phyloP scores from a whole-genome alignment of 2,329 filamentous ascomycete genomes.

The Onygenales sp. region DNA sequence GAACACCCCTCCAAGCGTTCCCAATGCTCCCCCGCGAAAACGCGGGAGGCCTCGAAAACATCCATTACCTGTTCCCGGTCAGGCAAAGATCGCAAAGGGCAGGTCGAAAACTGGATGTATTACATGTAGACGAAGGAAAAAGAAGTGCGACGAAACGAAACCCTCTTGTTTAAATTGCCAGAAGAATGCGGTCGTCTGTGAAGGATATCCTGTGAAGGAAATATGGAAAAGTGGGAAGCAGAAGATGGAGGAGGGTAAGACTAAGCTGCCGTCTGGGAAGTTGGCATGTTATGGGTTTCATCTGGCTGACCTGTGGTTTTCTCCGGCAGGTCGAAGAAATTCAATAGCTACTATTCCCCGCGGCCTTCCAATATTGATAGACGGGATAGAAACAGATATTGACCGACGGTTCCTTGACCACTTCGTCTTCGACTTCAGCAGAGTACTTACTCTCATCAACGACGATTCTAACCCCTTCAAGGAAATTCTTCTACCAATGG shows the following conservation, averaged over 20 bases:
- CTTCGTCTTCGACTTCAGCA: constrained; percentile 69
- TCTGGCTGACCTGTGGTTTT: neutral
- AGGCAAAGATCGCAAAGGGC: constrained; percentile 68
- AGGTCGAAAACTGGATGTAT: constrained; percentile 50
- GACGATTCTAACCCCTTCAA: constrained; percentile 79
- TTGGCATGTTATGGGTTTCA: neutral
- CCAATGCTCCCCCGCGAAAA: constrained; percentile 39
- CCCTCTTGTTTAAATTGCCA: constrained; percentile 62
- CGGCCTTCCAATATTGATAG: constrained; percentile 54
- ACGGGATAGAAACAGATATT: constrained; percentile 69
- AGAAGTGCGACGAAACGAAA: constrained; percentile 47
- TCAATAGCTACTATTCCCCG: constrained; percentile 29
- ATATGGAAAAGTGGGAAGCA: constrained; percentile 82
- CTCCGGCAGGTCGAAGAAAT: constrained; percentile 21
- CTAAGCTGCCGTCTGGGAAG: neutral
- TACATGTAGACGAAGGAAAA: constrained; percentile 51
- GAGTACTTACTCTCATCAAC: constrained; percentile 70
- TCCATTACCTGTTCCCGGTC: constrained; percentile 51
- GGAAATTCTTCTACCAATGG: constrained; percentile 72
- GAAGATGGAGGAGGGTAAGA: constrained; percentile 54
- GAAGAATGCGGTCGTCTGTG: constrained; percentile 86
- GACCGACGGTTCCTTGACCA: constrained; percentile 76
- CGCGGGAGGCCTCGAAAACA: constrained; percentile 78
- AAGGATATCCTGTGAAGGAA: constrained; percentile 79
- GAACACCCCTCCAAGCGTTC: constrained; percentile 10